These are phyloP conservation scores for Piper betle DNA, from an alignment of 164 flowering plant genomes.

Conservation along the genomic window DNA sequence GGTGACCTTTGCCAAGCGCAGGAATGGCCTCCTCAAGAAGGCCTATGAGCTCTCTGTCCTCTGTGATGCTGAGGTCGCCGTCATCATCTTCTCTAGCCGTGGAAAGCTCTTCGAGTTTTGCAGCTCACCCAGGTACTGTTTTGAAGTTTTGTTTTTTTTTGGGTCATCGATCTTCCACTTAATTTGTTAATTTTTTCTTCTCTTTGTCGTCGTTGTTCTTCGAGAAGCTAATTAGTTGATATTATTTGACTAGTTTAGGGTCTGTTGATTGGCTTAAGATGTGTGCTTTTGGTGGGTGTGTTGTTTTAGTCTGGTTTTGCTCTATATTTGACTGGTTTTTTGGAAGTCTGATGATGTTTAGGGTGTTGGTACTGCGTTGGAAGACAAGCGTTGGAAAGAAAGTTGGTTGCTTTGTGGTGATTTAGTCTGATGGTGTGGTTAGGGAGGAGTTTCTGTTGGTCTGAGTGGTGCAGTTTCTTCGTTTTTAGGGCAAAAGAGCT, in stretches of 20 bases:
- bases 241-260: too few species aligned
- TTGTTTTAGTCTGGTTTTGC: too few species aligned
- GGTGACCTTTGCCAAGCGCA: slow-evolving; percentile 6
- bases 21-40: slow-evolving; percentile 8
- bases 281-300: too few species aligned
- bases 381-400: background rate
- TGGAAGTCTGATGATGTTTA: background rate
- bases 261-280: too few species aligned
- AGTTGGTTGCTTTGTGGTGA: background rate
- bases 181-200: too few species aligned
- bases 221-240: too few species aligned
- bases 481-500: background rate
- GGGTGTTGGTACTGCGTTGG: background rate
- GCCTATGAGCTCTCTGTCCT: slow-evolving; percentile 10
- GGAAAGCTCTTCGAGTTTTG: slow-evolving; percentile 13
- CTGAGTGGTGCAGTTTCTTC: background rate
- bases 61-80: slow-evolving; percentile 11
- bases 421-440: too few species aligned
- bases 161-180: too few species aligned
- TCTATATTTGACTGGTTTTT: background rate
- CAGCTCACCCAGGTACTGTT: slow-evolving; percentile 4
- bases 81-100: slow-evolving; percentile 11
- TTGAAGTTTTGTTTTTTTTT: too few species aligned
- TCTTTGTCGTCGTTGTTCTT: too few species aligned
- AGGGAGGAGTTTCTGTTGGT: background rate